These are phyloP conservation scores for Xenosphaeropsis pyriputrescens DNA, from an alignment of 2,329 filamentous ascomycete species.

Conservation along the genomic window DNA sequence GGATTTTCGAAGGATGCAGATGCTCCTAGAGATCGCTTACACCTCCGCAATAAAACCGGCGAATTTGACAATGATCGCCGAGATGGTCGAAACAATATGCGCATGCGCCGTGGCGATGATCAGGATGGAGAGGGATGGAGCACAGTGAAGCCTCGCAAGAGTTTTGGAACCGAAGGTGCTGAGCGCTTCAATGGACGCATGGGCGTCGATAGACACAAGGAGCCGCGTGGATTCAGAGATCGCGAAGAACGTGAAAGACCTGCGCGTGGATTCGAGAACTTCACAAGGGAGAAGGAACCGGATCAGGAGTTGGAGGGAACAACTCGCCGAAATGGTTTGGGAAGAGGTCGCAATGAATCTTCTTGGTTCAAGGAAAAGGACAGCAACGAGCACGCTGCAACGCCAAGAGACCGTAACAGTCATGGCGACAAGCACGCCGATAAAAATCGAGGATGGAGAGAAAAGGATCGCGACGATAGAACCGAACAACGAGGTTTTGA, in stretches of 20 bases:
- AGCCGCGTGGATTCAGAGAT: slow-evolving; percentile 27
- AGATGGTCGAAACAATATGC: slow-evolving; percentile 30
- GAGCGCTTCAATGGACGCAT: slow-evolving; percentile 55
- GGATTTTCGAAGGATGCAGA: slow-evolving; percentile 35
- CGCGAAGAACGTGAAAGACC: slow-evolving; percentile 40
- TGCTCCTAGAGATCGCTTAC: slow-evolving; percentile 43
- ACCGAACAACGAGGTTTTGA: slow-evolving; percentile 7
- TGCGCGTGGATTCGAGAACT: slow-evolving; percentile 33
- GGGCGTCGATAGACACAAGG: slow-evolving; percentile 31
- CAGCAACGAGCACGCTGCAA: slow-evolving; percentile 10
- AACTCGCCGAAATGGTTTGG: slow-evolving; percentile 47
- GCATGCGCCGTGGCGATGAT: slow-evolving; percentile 37
- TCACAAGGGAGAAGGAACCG: slow-evolving; percentile 32
- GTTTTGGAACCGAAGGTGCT: slow-evolving; percentile 47
- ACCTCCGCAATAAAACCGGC: slow-evolving; percentile 35
- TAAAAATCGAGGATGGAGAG: slow-evolving; percentile 22
- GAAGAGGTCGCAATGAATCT: slow-evolving; percentile 51
- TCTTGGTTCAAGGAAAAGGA: slow-evolving; percentile 55
- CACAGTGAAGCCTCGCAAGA: slow-evolving; percentile 59
- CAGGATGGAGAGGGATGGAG: slow-evolving; percentile 61
- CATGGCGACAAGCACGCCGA: slow-evolving; percentile 17
- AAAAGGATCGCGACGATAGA: slow-evolving; percentile 22
- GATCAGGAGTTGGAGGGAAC: slow-evolving; percentile 29
- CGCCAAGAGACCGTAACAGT: slow-evolving; percentile 16
- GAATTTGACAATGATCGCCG: slow-evolving; percentile 37